Evolutionary conservation across 768 basidiomycete species (phyloP), one percentile per base, ranked within the genome.

Genomic region (Termitomyces sp.): DNA sequence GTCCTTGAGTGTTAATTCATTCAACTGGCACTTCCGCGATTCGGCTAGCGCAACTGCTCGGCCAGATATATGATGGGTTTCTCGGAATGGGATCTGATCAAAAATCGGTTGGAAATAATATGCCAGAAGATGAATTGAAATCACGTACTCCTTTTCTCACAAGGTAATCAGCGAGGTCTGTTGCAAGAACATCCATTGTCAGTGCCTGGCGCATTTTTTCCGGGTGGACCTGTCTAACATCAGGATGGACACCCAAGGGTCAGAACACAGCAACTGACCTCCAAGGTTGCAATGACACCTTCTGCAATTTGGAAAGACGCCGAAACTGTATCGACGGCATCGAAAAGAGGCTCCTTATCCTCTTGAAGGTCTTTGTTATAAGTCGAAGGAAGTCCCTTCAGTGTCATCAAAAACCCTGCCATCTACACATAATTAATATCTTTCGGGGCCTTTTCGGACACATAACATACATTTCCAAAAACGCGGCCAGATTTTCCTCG

Each of bases 361-460:
- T 99, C 97, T 71, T 98, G 97, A 46, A 99, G 76, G 74, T 99
- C 97, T 72, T 99, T 99, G 80, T 99, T 98, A 76, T 99, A 99
- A 9, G 97, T 99, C 20, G 96, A 97, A 14, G 97, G 97, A 46
- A 98, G 76, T 32, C 97, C 97, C 68, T 99, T 99, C 65, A 96
- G 78, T 1, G 94, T 95, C 90, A 98, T 94, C 75, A 98, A 76
- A 75, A 98, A 97, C 2, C 97, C 97, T 13, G 96, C 84, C 91
- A 98, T 96, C 89, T 95, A 65, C 30, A 41, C 20, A 33, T 63
- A 56, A 50, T 46, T 28, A 48, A 33, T 20, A 10, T 38, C 18
- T 45, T 30, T 4, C 7, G 57, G 28, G 41, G 28, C 7, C 43
- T 28, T 24, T 33, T 54, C 16, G 43, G 18, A 32, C 10, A 32